phyloP scores from a whole-genome alignment of 1,284 basidiomycete genomes.

The Singerocomus rubriflavus region DNA sequence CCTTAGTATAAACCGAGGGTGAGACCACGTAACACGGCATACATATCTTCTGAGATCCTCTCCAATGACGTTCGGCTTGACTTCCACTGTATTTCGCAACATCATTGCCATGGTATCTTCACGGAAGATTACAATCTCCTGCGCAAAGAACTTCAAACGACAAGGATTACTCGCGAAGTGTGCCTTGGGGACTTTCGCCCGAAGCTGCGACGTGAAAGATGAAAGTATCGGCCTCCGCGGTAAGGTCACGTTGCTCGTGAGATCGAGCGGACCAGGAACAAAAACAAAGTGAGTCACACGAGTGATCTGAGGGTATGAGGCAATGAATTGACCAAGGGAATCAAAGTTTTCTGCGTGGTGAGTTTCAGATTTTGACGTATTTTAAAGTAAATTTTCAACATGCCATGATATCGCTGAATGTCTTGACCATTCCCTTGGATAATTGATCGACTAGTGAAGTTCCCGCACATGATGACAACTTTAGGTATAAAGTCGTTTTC shows the following conservation, averaged over 20 bases:
- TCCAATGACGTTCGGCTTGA: constrained; percentile 72
- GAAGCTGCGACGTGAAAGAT: constrained; percentile 67
- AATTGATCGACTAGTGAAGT: constrained; percentile 86
- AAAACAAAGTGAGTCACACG: constrained; percentile 87
- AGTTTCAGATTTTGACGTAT: constrained; percentile 5
- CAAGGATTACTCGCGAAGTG: constrained; percentile 92
- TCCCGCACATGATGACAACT: constrained; percentile 91
- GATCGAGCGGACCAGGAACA: constrained; percentile 91
- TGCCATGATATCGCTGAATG: constrained; percentile 83
- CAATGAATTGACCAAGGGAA: constrained; percentile 79
- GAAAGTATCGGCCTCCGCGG: constrained; percentile 81
- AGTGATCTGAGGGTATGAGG: constrained; percentile 75
- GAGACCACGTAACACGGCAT: constrained; percentile 30
- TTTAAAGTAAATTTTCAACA: constrained; percentile 6
- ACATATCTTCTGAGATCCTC: constrained; percentile 88
- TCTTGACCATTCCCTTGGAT: constrained; percentile 75
- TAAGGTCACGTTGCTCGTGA: constrained; percentile 72
- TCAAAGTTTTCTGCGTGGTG: constrained; percentile 74
- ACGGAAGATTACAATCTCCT: constrained; percentile 93
- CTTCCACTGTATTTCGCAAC: constrained; percentile 86
- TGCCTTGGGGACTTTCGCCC: constrained; percentile 69
- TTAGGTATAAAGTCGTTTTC: constrained; percentile 84
- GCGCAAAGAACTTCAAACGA: constrained; percentile 91
- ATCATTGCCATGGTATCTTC: constrained; percentile 95
- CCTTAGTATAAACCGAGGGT: constrained; percentile 6